Percentiles rank a stretch among this genome's conserved stretches.
Evolutionary conservation across 192 early-diverging fungal genomes (phyloP).

Genomic region (Pilobolus umbonatus): DNA sequence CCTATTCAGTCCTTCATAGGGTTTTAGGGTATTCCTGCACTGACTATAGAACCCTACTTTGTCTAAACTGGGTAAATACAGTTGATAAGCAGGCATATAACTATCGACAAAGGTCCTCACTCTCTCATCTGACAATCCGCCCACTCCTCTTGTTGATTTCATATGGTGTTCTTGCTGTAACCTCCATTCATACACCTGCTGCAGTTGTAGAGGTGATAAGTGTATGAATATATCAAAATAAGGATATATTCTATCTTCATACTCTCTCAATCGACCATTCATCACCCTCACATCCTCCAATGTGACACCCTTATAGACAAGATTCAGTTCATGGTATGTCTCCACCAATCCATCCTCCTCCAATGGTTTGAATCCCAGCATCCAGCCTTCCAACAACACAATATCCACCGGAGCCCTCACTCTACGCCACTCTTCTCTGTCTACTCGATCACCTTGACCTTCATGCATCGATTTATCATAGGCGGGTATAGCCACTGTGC

Average conservation of each 20-base stretch:
- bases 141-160: constrained; percentile 36
- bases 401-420: constrained; percentile 61
- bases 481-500: constrained; percentile 52
- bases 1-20: constrained; percentile 20
- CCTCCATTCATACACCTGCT: constrained; percentile 80
- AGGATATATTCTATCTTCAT: constrained; percentile 57
- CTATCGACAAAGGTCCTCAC: constrained; percentile 79
- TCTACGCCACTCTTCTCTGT: constrained; percentile 52
- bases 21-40: not conserved
- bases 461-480: constrained; percentile 78
- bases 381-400: constrained; percentile 93
- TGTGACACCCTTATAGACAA: constrained; percentile 30
- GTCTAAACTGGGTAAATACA: constrained; percentile 50
- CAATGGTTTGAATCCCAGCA: constrained; percentile 75
- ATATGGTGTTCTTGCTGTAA: constrained; percentile 77
- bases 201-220: constrained; percentile 53
- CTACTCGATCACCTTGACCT: constrained; percentile 77
- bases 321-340: no score
- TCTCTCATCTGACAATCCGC: constrained; percentile 67
- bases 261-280: constrained; percentile 46
- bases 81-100: constrained; percentile 83
- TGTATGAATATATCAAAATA: constrained; percentile 77
- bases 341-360: constrained; percentile 16
- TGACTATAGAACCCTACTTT: constrained; percentile 43
- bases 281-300: constrained; percentile 39